These are phyloP conservation scores for Eragrostis tef DNA, from an alignment of 202 grass and related monocot genomes.

Conservation along the genomic window DNA sequence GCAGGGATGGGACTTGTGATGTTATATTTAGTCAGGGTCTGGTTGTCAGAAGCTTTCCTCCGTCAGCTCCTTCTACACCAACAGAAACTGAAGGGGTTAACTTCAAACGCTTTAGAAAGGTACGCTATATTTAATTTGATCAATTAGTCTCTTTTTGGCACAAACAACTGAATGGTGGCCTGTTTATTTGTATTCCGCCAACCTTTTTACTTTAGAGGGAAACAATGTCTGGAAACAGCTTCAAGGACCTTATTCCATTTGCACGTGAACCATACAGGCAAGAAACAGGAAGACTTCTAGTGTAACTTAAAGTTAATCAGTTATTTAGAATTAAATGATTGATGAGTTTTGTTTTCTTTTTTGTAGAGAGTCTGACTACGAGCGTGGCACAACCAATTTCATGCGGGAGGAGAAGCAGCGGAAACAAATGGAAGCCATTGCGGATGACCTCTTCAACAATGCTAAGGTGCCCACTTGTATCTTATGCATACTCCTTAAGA, in stretches of 20 bases:
- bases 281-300: slow-evolving; percentile 29
- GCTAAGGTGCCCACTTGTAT: slow-evolving; percentile 58
- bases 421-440: slow-evolving; percentile 87
- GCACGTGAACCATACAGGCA: slow-evolving; percentile 77
- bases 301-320: background rate
- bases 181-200: background rate
- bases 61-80: slow-evolving; percentile 35
- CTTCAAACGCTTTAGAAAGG: slow-evolving; percentile 96
- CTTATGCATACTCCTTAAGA: background rate
- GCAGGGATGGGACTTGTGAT: slow-evolving; percentile 70
- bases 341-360: slow-evolving; percentile 22
- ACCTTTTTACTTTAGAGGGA: slow-evolving; percentile 70
- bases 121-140: slow-evolving; percentile 37
- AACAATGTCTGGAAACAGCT: slow-evolving; percentile 80
- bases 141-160: slow-evolving; percentile 1
- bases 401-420: slow-evolving; percentile 79
- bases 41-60: slow-evolving; percentile 54
- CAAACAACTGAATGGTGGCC: slow-evolving; percentile 17
- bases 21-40: slow-evolving; percentile 79
- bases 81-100: slow-evolving; percentile 55
- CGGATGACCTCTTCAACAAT: slow-evolving; percentile 88
- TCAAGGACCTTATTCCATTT: slow-evolving; percentile 80
- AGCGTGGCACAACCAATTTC: slow-evolving; percentile 52
- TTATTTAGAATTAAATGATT: background rate
- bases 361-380: slow-evolving; percentile 69